Evolutionary conservation across 768 basidiomycete genomes (phyloP).

Genomic region (Phylloporus rhodoxanthus): DNA sequence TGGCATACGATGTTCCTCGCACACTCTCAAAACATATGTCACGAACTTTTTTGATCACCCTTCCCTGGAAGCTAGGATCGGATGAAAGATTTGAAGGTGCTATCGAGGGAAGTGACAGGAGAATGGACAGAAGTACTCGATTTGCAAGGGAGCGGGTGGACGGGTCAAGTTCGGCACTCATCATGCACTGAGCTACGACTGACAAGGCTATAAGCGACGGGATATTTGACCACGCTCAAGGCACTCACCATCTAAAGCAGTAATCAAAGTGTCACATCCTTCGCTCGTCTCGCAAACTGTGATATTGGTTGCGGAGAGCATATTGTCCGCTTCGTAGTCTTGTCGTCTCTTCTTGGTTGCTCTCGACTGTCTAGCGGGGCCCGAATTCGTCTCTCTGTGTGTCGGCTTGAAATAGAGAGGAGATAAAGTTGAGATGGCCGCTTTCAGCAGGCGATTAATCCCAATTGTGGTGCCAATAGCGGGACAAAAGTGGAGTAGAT

Average conservation of each 20-base stretch:
- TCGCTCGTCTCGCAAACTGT: slow-evolving; percentile 44
- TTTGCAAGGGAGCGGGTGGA: slow-evolving; percentile 54
- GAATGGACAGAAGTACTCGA: slow-evolving; percentile 52
- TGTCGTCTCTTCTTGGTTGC: slow-evolving; percentile 66
- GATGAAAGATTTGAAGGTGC: slow-evolving; percentile 50
- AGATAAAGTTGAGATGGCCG: slow-evolving; percentile 45
- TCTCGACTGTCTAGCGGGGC: slow-evolving; percentile 30
- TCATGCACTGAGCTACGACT: slow-evolving; percentile 50
- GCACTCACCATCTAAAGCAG: slow-evolving; percentile 54
- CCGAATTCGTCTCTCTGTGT: slow-evolving; percentile 24
- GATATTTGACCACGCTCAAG: background rate
- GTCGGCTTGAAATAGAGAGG: slow-evolving; percentile 40
- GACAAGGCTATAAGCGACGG: slow-evolving; percentile 3
- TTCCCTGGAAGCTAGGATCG: slow-evolving; percentile 44
- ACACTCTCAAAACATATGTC: slow-evolving; percentile 43
- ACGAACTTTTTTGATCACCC: slow-evolving; percentile 43
- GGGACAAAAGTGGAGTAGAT: slow-evolving; percentile 40
- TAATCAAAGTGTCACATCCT: slow-evolving; percentile 49
- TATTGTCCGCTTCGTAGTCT: slow-evolving; percentile 70
- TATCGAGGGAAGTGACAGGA: slow-evolving; percentile 52
- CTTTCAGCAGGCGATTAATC: slow-evolving; percentile 49
- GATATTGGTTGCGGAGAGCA: slow-evolving; percentile 47
- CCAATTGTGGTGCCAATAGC: slow-evolving; percentile 44
- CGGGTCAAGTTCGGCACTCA: slow-evolving; percentile 45
- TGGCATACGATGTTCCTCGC: slow-evolving; percentile 48